A percentile compares a stretch with the other conserved stretches of the same genome.
Conservation (phyloP, 805 yeast species). For the Saturnispora zaruensis region DNA sequence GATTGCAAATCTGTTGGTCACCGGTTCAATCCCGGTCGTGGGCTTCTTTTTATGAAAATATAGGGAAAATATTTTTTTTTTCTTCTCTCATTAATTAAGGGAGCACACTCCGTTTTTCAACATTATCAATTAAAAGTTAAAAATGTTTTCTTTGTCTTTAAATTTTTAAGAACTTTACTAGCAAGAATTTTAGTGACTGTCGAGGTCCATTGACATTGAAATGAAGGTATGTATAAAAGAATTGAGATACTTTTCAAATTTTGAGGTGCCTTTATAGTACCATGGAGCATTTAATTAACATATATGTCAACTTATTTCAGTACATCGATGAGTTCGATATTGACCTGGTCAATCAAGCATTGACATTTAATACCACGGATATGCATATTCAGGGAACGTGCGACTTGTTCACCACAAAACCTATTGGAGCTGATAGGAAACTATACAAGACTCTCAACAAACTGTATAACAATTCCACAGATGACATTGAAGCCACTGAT, state of each 20-base stretch:
- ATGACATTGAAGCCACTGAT: slow-evolving; percentile 5
- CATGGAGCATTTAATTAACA: not conserved
- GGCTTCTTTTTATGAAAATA: slow-evolving; percentile 49
- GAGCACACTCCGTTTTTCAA: not conserved
- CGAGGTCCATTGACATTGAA: not conserved
- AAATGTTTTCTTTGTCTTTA: not conserved
- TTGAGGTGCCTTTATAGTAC: too few species aligned
- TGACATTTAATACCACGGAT: slow-evolving; percentile 69
- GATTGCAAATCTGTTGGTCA: slow-evolving; percentile 99
- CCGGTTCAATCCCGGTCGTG: slow-evolving; percentile 91
- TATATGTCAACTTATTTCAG: slow-evolving; percentile 29
- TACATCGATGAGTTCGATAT: slow-evolving; percentile 89
- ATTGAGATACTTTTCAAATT: not conserved
- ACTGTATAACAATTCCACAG: slow-evolving; percentile 27
- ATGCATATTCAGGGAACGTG: slow-evolving; percentile 79
- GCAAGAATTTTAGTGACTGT: not conserved
- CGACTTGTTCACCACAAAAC: slow-evolving; percentile 90
- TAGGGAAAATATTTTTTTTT: slow-evolving; percentile 5
- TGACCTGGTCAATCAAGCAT: slow-evolving; percentile 81
- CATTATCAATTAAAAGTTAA: not conserved
- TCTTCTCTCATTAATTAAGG: not conserved
- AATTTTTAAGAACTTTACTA: not conserved
- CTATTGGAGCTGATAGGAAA: slow-evolving; percentile 83
- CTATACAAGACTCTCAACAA: slow-evolving; percentile 80
- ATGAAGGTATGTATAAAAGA: not conserved